Evolutionary conservation across 2,329 filamentous ascomycete genomes (phyloP).

Genomic region (Phoma sp.): DNA sequence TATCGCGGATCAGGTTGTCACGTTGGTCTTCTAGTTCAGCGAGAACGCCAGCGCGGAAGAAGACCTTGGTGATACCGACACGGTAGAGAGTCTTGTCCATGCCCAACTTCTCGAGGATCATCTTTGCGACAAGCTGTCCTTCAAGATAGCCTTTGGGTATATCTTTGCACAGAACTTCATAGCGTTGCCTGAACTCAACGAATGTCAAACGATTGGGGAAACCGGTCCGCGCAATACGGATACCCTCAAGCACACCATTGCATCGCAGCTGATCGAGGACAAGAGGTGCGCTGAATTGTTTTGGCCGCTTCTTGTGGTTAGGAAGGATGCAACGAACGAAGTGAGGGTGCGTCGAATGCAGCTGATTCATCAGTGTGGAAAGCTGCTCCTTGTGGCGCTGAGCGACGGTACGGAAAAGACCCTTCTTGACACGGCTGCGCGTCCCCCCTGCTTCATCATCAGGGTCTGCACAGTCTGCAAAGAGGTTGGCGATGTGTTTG

Average conservation of each 20-base stretch:
- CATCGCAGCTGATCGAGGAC: constrained; percentile 97
- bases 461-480: constrained; percentile 82
- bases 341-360: constrained; percentile 96
- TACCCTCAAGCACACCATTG: constrained; percentile 98
- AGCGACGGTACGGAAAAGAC: constrained; percentile 93
- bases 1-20: constrained; percentile 88
- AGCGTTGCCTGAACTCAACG: constrained; percentile 90
- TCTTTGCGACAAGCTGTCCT: constrained; percentile 80
- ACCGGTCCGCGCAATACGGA: constrained; percentile 93
- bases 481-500: constrained; percentile 81
- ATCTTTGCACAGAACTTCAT: constrained; percentile 86
- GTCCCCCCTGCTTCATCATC: constrained; percentile 75
- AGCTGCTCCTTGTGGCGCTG: constrained; percentile 98
- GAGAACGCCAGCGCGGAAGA: constrained; percentile 94
- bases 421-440: constrained; percentile 89
- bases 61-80: constrained; percentile 95
- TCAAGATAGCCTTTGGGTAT: constrained; percentile 92
- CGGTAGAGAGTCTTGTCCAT: constrained; percentile 87
- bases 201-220: constrained; percentile 95
- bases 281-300: constrained; percentile 88
- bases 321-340: constrained; percentile 98
- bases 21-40: constrained; percentile 96
- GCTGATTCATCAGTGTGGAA: constrained; percentile 91
- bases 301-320: constrained; percentile 96
- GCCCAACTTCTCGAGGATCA: constrained; percentile 88